Evolutionary conservation across 2,329 filamentous ascomycete species (phyloP), one percentile per base, ranked within the genome.

Genomic region (Ophiostoma perfectum): DNA sequence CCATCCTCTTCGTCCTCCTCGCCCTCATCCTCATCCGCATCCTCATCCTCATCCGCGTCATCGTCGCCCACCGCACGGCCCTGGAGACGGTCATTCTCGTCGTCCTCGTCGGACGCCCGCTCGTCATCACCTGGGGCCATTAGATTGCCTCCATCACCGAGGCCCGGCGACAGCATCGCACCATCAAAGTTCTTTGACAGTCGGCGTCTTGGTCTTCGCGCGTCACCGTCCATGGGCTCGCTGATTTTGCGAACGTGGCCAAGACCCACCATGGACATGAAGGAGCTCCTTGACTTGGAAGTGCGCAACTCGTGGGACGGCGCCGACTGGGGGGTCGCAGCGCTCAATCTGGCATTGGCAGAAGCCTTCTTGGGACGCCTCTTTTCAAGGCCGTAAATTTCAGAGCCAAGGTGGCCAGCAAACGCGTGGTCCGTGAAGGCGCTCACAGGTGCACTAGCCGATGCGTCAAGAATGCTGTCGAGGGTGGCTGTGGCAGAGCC

Each of bases 361-460:
- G 38, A 47, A 36, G 64, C 36, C 49, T 71, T 72, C 70, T 74
- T 76, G 68, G 73, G 74, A 67, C 78, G 82, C 65, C 81, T 81
- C 73, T 83, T 85, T 76, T 82, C 84, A 72, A 80, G 75, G 45
- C 90, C 90, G 75, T 95, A 96, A 0, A 93, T 85, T 73, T 94
- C 90, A 4, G 85, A 77, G 38, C 92, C 90, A 11, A 93, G 81
- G 71, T 88, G 86, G 4, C 93, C 93, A 41, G 89, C 90, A 75
- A 91, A 93, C 0, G 89, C 86, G 76, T 97, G 93, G 74, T 97
- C 92, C 0, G 91, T 96, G 74, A 98, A 98, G 39, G 93, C 94
- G 72, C 84, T 92, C 42, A 97, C 93, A 0, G 95, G 95, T 0
- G 95, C 94, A 70, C 84, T 86, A 2, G 92, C 91, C 2, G 94